phyloP scores from a whole-genome alignment of 805 yeast genomes.

The Teunomyces tritomae region DNA sequence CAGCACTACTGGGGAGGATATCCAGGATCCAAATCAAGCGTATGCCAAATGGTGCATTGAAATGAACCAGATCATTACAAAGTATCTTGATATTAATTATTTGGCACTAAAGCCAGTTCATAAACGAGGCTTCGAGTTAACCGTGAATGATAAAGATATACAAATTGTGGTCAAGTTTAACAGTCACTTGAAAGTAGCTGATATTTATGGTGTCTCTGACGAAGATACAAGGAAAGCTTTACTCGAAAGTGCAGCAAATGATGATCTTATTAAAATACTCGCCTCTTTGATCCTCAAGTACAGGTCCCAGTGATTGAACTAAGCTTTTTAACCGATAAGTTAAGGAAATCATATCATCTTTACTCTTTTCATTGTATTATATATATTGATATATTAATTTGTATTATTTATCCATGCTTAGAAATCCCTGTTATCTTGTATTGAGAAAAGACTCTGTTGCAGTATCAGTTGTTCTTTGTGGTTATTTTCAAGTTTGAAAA shows the following conservation, averaged over 20 bases:
- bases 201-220: background rate
- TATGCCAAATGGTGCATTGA: constrained; percentile 24
- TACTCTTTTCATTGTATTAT: background rate
- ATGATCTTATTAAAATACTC: background rate
- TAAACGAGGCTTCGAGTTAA: background rate
- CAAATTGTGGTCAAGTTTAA: background rate
- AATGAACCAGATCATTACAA: constrained; percentile 18
- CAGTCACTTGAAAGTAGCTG: background rate
- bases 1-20: background rate
- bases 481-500: no score
- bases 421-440: background rate
- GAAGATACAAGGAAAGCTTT: background rate
- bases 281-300: background rate
- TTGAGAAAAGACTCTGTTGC: no score
- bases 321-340: background rate
- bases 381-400: background rate
- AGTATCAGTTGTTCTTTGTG: no score
- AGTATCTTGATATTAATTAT: constrained; percentile 8
- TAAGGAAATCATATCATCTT: no score
- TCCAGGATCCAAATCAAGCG: constrained; percentile 10
- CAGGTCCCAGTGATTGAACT: background rate
- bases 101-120: constrained; percentile 2
- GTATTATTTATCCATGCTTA: background rate
- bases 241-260: background rate
- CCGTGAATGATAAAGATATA: background rate